A percentile compares a stretch with the other conserved stretches of the same genome.
Conservation (phyloP, 257 asterid genomes). For the Echium plantagineum region DNA sequence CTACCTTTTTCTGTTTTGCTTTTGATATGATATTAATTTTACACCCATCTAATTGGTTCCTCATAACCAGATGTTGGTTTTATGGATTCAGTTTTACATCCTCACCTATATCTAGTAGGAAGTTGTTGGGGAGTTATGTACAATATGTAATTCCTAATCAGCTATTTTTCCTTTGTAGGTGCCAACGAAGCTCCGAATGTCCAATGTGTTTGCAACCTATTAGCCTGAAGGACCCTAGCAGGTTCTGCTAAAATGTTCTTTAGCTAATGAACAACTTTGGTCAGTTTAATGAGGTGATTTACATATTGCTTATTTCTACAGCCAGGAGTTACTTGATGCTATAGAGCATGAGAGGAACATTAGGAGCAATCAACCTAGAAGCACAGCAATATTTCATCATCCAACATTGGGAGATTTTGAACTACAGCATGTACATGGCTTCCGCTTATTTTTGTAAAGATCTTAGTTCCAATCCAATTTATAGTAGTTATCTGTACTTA, state of each 20-base stretch:
- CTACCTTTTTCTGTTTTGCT: neutral
- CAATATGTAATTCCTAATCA: neutral
- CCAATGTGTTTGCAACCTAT: constrained; percentile 95
- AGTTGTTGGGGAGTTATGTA: too few relatives aligned
- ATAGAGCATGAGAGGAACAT: constrained; percentile 64
- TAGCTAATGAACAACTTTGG: constrained; percentile 1
- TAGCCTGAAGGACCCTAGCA: constrained; percentile 70
- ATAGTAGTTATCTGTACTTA: constrained; percentile 9
- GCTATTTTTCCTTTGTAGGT: constrained; percentile 36
- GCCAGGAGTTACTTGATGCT: constrained; percentile 91
- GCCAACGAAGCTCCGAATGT: constrained; percentile 92
- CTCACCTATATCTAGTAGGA: too few relatives aligned
- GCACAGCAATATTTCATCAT: constrained; percentile 51
- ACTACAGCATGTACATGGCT: constrained; percentile 56
- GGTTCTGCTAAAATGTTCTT: constrained; percentile 26
- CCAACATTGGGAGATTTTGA: constrained; percentile 70
- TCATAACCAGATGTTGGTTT: too few relatives aligned
- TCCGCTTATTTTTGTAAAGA: constrained; percentile 2
- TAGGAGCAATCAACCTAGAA: constrained; percentile 56
- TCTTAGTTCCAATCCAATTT: neutral
- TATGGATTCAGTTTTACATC: too few relatives aligned
- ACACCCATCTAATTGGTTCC: neutral
- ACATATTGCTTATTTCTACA: constrained; percentile 21
- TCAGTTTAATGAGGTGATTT: neutral
- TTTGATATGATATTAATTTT: neutral